These are phyloP conservation scores for Fragaria ananassa DNA, from an alignment of 306 rosid genomes.

Conservation along the genomic window DNA sequence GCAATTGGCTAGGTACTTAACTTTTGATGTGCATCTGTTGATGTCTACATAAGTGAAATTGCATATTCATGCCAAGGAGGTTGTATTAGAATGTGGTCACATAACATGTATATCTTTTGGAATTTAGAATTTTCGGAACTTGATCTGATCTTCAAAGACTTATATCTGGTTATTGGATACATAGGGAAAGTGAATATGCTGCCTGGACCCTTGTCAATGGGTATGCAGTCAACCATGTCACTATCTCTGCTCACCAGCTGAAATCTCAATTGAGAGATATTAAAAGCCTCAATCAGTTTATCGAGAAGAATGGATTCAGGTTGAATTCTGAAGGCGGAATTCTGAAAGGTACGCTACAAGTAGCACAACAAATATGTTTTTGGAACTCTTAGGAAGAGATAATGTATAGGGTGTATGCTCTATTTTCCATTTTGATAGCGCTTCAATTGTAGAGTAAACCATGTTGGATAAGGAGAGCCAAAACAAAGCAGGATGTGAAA, in stretches of 20 bases:
- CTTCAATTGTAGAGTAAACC: neutral
- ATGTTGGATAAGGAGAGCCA: neutral
- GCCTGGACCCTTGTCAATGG: constrained; percentile 98
- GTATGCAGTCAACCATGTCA: constrained; percentile 82
- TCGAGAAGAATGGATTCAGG: constrained; percentile 70
- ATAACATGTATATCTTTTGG: neutral
- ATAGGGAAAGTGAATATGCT: constrained; percentile 94
- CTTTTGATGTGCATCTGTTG: constrained; percentile 6
- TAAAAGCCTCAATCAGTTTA: constrained; percentile 64
- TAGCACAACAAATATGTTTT: neutral
- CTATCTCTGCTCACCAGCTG: constrained; percentile 78
- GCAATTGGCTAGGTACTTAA: constrained; percentile 68
- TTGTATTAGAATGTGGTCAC: neutral
- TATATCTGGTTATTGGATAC: constrained; percentile 17
- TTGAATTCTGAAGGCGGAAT: constrained; percentile 91
- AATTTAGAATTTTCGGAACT: neutral
- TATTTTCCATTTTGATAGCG: neutral
- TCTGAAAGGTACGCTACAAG: constrained; percentile 59
- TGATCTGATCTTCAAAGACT: constrained; percentile 9
- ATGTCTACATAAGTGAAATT: constrained; percentile 9
- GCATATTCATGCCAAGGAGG: neutral
- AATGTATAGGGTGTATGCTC: neutral
- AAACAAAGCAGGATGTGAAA: neutral
- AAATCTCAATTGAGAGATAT: constrained; percentile 66
- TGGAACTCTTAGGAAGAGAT: neutral